Conservation (phyloP, 768 basidiomycete species). For the Gloeophyllum trabeum region DNA sequence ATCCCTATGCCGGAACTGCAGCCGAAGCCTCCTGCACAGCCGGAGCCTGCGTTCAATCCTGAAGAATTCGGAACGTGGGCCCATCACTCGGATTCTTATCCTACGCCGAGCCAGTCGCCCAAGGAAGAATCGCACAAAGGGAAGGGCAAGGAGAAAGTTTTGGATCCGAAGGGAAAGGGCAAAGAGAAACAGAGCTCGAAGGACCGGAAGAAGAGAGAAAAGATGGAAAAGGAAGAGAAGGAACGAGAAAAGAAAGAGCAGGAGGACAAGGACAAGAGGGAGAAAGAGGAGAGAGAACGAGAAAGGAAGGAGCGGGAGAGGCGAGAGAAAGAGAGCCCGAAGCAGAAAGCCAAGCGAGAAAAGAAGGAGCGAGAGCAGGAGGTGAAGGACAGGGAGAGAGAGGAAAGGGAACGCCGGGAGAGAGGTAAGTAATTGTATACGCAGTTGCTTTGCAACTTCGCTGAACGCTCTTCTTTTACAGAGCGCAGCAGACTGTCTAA, state of each 20-base stretch:
- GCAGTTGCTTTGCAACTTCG: neutral
- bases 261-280: constrained; percentile 4
- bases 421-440: constrained; percentile 1
- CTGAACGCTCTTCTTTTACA: constrained; percentile 6
- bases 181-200: neutral
- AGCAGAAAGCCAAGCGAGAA: constrained; percentile 18
- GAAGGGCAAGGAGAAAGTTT: too few species aligned
- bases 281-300: constrained; percentile 9
- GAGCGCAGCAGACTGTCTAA: constrained; percentile 5
- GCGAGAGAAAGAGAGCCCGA: constrained; percentile 27
- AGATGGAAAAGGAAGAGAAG: constrained; percentile 2
- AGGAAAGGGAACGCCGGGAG: constrained; percentile 18
- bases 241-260: constrained; percentile 4
- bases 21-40: constrained; percentile 34
- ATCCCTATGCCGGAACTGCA: constrained; percentile 79
- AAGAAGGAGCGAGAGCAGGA: constrained; percentile 17
- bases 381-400: constrained; percentile 23
- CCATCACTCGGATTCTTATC: neutral
- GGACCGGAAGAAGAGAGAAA: constrained; percentile 1
- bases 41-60: constrained; percentile 17
- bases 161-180: too few species aligned
- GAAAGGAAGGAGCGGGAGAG: constrained; percentile 16
- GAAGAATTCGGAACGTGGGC: neutral
- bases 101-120: neutral
- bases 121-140: neutral